Conservation (phyloP, 306 rosid genomes). For the Acacia crassicarpa region DNA sequence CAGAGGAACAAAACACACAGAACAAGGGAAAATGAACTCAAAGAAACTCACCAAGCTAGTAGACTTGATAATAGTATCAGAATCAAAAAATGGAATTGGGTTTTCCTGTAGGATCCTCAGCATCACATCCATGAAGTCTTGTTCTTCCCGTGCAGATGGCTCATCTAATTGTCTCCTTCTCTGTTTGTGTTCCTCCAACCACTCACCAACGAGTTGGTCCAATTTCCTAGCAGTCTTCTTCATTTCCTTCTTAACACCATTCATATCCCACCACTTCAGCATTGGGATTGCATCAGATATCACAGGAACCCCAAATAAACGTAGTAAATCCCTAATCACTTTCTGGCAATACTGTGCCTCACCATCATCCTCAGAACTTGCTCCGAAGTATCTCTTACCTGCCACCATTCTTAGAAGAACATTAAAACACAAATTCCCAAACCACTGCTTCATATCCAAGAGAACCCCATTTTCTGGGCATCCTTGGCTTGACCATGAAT, state of each 20-base stretch:
- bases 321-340: constrained; percentile 19
- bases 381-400: constrained; percentile 19
- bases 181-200: constrained; percentile 38
- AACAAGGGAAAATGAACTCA: background rate
- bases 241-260: constrained; percentile 26
- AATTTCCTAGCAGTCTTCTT: constrained; percentile 31
- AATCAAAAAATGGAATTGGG: constrained; percentile 7
- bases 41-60: constrained; percentile 21
- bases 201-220: constrained; percentile 9
- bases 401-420: constrained; percentile 18
- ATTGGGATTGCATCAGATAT: constrained; percentile 25
- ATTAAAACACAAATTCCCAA: constrained; percentile 29
- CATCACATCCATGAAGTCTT: constrained; percentile 36
- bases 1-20: background rate
- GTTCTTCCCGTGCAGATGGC: background rate
- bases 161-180: constrained; percentile 1
- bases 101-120: background rate
- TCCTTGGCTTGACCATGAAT: constrained; percentile 21
- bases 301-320: constrained; percentile 23
- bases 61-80: constrained; percentile 24
- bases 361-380: constrained; percentile 10
- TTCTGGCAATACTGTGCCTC: background rate
- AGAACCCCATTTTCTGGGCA: constrained; percentile 27
- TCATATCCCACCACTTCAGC: constrained; percentile 34
- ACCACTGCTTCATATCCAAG: constrained; percentile 39